Evolutionary conservation across 192 early-diverging fungal genomes (phyloP), one percentile per base, ranked within the genome.

Genomic region (Coemansia sp.): DNA sequence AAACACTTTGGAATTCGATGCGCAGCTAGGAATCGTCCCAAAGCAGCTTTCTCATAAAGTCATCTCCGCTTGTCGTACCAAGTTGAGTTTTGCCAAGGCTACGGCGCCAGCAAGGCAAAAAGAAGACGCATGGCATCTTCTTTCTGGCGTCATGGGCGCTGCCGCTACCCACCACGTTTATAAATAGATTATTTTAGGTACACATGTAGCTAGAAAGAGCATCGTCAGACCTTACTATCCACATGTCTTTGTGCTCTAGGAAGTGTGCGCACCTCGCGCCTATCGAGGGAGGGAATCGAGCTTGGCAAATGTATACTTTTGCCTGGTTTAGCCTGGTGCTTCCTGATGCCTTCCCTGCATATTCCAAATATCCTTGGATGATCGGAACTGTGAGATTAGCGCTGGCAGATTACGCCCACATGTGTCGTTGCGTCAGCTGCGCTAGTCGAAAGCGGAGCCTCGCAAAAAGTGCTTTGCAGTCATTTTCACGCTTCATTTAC

Each of bases 1-100:
- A 14, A 95, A 17, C 54, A 6, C 33, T 3, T 53, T 57, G 14
- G 13, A 57, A 34, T 34, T 57, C 24, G 54, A 16, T 16, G 54
- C 35, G 51, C 16, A 27, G 24, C 13, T 51, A 11, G 45, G 6
- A 16, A 48, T 53, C 27, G 5, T 53, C n/a, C 19, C 46, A 21
- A 21, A 48, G 46, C 3, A 27, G 51, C 27, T 53, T 53, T 53
- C 51, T 13, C 29, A 27, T 6, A 29, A 29, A 33, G 54, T 16
- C 35, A 33, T 17, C 16, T 11, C 6, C 31, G 31, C 34, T 57
- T 57, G 54, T 57, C 16, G 16, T 8, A n/a, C 24, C 33, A 29
- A 11, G 13, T 11, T 54, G 51, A 10, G 29, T 16, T 54, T 54
- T 29, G 51, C 51, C 27, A 53, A 31, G 51, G 21, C n/a, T 54